phyloP scores from a whole-genome alignment of 164 flowering plant genomes.

The Umbilicus rupestris region DNA sequence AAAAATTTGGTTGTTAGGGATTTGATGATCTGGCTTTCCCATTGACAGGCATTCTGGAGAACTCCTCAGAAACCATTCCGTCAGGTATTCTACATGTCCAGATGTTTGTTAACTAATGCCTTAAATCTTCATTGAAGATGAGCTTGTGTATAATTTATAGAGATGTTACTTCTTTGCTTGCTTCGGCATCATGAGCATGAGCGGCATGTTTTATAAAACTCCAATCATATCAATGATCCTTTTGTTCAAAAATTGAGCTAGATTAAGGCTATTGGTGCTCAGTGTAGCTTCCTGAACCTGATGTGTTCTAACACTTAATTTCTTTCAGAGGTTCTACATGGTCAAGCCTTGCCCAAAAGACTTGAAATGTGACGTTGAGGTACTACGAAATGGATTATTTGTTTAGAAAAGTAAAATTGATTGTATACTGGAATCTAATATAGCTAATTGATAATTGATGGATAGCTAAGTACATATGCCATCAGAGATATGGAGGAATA shows the following conservation, averaged over 20 bases:
- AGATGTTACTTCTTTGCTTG: not conserved
- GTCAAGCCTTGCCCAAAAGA: constrained; percentile 98
- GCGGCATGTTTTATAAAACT: not conserved
- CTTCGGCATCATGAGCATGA: not conserved
- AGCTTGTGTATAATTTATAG: not conserved
- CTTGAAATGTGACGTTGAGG: constrained; percentile 98
- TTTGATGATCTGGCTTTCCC: constrained; percentile 10
- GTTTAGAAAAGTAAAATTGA: not conserved
- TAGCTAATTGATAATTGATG: not conserved
- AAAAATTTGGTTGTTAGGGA: not conserved
- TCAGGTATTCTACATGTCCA: constrained; percentile 39
- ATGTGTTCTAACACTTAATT: constrained; percentile 11
- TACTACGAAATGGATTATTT: constrained; percentile 16
- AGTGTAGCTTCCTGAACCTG: not conserved
- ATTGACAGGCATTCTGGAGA: constrained; percentile 89
- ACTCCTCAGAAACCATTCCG: constrained; percentile 96
- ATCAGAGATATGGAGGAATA: constrained; percentile 91
- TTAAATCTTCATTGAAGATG: not conserved
- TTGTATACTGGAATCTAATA: not conserved
- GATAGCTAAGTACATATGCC: constrained; percentile 76
- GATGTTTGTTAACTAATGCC: not conserved
- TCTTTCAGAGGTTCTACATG: constrained; percentile 84
- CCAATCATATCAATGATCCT: not conserved
- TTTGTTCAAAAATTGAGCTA: not conserved
- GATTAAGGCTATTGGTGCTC: not conserved